Conservation (phyloP, 306 rosid genomes). For the Fagus sylvatica region DNA sequence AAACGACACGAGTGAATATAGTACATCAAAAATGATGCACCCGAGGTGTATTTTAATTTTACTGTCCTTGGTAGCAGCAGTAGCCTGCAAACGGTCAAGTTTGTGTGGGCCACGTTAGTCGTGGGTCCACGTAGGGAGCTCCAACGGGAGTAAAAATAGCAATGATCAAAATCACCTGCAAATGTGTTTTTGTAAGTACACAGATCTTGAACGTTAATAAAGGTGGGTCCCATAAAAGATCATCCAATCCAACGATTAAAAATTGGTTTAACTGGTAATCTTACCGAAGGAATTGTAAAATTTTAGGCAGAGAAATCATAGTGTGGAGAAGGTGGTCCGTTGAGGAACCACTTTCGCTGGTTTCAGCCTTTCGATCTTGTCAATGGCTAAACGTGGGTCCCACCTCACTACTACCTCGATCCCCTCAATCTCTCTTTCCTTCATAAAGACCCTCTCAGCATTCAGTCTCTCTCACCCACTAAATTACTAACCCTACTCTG, state of each 20-base stretch:
- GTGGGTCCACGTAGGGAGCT: slow-evolving; percentile 24
- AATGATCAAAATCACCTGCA: background rate
- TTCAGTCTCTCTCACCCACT: slow-evolving; percentile 4
- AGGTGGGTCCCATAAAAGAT: background rate
- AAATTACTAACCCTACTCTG: slow-evolving; percentile 4
- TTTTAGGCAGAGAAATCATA: too few relatives aligned
- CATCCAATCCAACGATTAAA: too few relatives aligned
- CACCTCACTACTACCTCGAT: slow-evolving; percentile 23
- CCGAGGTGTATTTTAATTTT: background rate
- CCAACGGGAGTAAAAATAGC: background rate
- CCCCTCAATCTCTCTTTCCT: background rate
- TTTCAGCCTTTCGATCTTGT: background rate
- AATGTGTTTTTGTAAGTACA: background rate
- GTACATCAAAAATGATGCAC: background rate
- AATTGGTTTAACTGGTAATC: too few relatives aligned
- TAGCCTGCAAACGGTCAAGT: slow-evolving; percentile 31
- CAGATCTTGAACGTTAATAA: too few relatives aligned
- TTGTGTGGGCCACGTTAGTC: slow-evolving; percentile 24
- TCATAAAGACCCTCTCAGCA: background rate
- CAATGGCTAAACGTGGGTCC: slow-evolving; percentile 28
- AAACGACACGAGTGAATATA: background rate
- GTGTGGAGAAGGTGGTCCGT: too few relatives aligned
- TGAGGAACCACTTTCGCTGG: background rate
- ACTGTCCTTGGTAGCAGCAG: background rate
- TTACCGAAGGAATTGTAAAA: too few relatives aligned